phyloP scores from a whole-genome alignment of 768 basidiomycete species.

The Tulasnella sp. region DNA sequence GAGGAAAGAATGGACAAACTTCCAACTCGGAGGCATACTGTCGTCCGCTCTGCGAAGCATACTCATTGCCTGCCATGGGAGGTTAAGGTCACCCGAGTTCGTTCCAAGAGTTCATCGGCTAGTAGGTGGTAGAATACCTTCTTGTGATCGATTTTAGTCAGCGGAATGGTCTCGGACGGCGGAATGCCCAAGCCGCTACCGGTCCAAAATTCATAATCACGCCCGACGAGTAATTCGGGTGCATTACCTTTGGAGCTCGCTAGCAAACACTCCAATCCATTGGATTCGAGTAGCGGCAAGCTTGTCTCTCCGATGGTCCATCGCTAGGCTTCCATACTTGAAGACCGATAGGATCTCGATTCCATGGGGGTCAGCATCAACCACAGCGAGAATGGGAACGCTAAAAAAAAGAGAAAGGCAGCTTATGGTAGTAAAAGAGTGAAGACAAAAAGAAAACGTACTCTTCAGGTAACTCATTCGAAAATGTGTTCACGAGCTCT shows the following conservation, averaged over 20 bases:
- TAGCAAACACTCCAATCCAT: constrained; percentile 82
- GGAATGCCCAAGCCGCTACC: constrained; percentile 59
- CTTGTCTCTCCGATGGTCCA: constrained; percentile 70
- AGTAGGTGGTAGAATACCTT: too few species aligned
- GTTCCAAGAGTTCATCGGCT: constrained; percentile 4
- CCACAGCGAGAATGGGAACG: constrained; percentile 73
- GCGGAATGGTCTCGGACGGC: constrained; percentile 66
- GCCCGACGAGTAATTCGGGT: background rate
- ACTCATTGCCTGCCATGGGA: constrained; percentile 58
- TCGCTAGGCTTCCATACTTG: constrained; percentile 71
- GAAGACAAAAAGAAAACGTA: constrained; percentile 42
- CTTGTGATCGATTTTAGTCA: constrained; percentile 70
- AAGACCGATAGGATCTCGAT: constrained; percentile 90
- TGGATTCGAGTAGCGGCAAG: constrained; percentile 69
- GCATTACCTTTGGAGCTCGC: constrained; percentile 66
- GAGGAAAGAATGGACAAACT: constrained; percentile 47
- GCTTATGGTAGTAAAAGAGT: background rate
- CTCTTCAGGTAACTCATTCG: constrained; percentile 65
- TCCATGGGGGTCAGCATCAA: constrained; percentile 92
- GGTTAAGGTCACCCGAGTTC: background rate
- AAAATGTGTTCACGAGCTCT: constrained; percentile 74
- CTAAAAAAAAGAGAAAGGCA: constrained; percentile 47
- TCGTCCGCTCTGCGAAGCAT: constrained; percentile 56
- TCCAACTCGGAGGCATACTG: constrained; percentile 65
- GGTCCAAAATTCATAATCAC: background rate